Conservation (phyloP, 306 rosid species). For the Spatholobus suberectus region DNA sequence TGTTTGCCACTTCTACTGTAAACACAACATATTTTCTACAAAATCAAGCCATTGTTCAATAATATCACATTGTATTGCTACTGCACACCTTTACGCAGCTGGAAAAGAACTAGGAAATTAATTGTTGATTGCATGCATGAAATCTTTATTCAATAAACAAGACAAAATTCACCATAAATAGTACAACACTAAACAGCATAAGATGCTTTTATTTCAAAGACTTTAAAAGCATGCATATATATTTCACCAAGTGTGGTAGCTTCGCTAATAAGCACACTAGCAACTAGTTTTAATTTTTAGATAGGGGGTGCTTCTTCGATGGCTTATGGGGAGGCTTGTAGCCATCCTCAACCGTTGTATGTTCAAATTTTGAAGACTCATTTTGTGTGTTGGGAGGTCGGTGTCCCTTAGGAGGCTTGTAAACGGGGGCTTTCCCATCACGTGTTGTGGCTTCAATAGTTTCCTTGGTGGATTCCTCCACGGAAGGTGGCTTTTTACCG, state of each 20-base stretch:
- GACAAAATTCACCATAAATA: background rate
- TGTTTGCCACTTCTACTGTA: too few species aligned
- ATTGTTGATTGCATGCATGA: background rate
- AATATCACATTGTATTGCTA: background rate
- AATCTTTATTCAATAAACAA: background rate
- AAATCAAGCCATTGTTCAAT: background rate
- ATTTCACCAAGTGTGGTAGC: background rate
- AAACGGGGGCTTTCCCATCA: too few species aligned
- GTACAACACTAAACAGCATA: background rate
- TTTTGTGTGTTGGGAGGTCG: too few species aligned
- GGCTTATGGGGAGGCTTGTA: background rate
- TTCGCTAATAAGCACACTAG: background rate
- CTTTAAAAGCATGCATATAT: background rate
- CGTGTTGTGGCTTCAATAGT: too few species aligned
- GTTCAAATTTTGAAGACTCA: too few species aligned
- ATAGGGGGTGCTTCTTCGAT: background rate
- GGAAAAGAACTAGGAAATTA: background rate
- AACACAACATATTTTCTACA: too few species aligned
- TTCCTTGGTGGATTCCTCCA: background rate
- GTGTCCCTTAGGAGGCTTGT: too few species aligned
- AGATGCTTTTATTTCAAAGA: background rate
- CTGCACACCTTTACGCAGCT: background rate
- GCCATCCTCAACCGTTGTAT: background rate
- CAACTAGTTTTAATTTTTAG: background rate
- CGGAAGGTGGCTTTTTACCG: background rate